Evolutionary conservation across 2,329 filamentous ascomycete species (phyloP).

Genomic region (Aureobasidium lini): DNA sequence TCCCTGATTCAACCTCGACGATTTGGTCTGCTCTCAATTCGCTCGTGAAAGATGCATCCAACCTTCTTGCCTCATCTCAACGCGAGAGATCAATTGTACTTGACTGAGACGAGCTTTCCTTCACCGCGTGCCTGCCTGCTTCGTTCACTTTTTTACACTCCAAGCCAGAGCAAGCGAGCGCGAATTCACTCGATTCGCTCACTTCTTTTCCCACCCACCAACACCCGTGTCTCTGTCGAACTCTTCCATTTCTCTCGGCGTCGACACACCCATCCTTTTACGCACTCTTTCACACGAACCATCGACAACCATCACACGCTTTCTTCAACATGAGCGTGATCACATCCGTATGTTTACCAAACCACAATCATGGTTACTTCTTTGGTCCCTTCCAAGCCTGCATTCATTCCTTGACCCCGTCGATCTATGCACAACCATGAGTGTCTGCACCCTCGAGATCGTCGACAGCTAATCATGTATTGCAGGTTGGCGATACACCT

Average conservation of each 20-base stretch:
- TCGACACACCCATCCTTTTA: neutral
- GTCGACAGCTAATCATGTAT: neutral
- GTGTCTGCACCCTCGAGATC: too few species aligned
- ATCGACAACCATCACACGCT: neutral
- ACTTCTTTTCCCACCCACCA: neutral
- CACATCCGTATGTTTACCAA: neutral
- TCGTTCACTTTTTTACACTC: neutral
- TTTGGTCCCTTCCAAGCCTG: neutral
- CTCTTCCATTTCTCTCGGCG: neutral
- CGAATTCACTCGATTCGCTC: neutral
- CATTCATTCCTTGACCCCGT: neutral
- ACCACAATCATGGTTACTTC: neutral
- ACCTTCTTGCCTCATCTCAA: neutral
- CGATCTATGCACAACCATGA: neutral
- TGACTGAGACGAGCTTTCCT: neutral
- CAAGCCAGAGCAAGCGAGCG: neutral
- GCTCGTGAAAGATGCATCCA: neutral
- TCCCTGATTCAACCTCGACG: neutral
- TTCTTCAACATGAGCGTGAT: conserved; percentile 4
- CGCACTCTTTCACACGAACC: neutral
- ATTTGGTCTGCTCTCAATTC: conserved; percentile 1
- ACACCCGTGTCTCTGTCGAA: neutral
- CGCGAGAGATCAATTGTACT: neutral
- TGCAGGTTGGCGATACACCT: neutral
- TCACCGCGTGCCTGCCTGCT: neutral